Conservation (phyloP, 2,329 filamentous ascomycete genomes). For the Raffaelea arxii region DNA sequence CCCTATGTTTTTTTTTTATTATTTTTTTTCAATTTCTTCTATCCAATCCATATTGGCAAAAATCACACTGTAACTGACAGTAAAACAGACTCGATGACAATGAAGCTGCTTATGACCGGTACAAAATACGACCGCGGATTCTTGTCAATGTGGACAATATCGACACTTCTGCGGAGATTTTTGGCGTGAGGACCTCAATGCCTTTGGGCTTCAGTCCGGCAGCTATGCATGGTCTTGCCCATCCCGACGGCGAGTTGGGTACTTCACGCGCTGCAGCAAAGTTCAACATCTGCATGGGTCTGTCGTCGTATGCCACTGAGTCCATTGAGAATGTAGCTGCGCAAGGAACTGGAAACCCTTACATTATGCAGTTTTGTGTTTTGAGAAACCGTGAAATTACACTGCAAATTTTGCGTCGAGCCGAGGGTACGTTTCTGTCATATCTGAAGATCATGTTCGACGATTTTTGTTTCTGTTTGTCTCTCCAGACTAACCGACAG, state of each 20-base stretch:
- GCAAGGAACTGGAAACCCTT: slow-evolving; percentile 28
- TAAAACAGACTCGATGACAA: not conserved
- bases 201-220: slow-evolving; percentile 44
- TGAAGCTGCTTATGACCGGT: not conserved
- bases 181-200: slow-evolving; percentile 17
- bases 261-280: not conserved
- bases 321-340: slow-evolving; percentile 34
- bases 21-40: no score
- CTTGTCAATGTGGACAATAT: slow-evolving; percentile 18
- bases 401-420: not conserved
- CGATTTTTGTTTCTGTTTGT: no score
- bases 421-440: not conserved
- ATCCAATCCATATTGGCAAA: no score
- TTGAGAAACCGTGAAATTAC: not conserved
- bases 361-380: slow-evolving; percentile 15
- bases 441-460: no score
- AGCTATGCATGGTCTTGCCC: slow-evolving; percentile 41
- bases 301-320: slow-evolving; percentile 36
- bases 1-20: not conserved
- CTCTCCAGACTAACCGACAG: no score
- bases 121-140: not conserved
- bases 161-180: slow-evolving; percentile 12
- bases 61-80: no score
- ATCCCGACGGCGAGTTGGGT: slow-evolving; percentile 39
- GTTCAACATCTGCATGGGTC: slow-evolving; percentile 24